Percentiles rank a stretch among this genome's conserved stretches.
Conservation (phyloP, 352 stramenopile genomes). For the Pythium aristosporum region DNA sequence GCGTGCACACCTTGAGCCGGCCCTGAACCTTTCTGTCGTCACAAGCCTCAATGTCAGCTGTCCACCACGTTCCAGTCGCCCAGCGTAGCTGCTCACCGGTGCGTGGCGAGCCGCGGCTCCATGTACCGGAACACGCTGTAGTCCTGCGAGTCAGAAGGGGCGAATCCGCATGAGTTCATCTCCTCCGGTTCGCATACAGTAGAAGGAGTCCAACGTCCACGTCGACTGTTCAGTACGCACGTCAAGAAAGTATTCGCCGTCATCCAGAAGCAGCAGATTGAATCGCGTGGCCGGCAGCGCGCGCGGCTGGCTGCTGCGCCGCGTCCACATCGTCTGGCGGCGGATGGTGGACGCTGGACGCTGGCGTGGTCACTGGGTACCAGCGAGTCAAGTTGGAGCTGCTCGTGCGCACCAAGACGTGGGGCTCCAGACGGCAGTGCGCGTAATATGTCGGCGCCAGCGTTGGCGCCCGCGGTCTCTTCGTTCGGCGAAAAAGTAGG, state of each 20-base stretch:
- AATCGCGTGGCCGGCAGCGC: slow-evolving; percentile 61
- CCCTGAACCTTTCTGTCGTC: slow-evolving; percentile 63
- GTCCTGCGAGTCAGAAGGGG: slow-evolving; percentile 35
- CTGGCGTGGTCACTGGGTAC: too few species aligned
- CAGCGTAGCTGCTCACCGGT: slow-evolving; percentile 17
- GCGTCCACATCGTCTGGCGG: slow-evolving; percentile 19
- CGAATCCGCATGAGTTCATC: not conserved
- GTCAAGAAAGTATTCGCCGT: slow-evolving; percentile 94
- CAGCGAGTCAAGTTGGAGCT: too few species aligned
- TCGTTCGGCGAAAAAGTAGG: too few species aligned
- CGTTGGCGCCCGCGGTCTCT: not conserved
- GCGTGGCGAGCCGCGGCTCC: slow-evolving; percentile 33
- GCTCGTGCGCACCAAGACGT: too few species aligned
- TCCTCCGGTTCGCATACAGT: not conserved
- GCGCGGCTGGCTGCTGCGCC: slow-evolving; percentile 23
- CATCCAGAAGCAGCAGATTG: slow-evolving; percentile 92
- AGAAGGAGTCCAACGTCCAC: not conserved
- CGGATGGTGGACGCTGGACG: not conserved
- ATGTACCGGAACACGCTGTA: slow-evolving; percentile 64
- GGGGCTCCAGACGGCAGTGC: too few species aligned
- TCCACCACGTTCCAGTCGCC: not conserved
- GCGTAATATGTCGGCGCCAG: not conserved
- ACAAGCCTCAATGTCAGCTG: not conserved
- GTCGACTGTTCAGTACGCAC: slow-evolving; percentile 30
- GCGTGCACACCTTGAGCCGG: slow-evolving; percentile 86